Conservation (phyloP, 116 monocot species). For the Trichopus zeylanicus region DNA sequence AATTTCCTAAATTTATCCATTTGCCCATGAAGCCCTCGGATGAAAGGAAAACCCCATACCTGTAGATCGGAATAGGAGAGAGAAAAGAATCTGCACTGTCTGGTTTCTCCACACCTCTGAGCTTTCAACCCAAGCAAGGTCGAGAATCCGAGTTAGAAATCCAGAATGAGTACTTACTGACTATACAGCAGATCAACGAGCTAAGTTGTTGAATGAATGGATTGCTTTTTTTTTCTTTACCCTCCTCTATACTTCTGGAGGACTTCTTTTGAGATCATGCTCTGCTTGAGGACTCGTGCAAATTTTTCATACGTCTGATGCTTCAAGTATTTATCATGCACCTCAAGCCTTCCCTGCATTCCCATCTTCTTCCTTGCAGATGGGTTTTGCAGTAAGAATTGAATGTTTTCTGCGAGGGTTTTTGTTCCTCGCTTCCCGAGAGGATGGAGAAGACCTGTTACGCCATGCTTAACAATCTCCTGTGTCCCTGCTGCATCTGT, state of each 20-base stretch:
- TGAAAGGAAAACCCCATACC: no score
- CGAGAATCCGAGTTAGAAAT: no score
- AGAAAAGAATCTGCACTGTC: no score
- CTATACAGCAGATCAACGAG: no score
- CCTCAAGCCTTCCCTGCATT: slow-evolving; percentile 45
- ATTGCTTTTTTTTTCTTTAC: background rate
- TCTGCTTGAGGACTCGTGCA: slow-evolving; percentile 43
- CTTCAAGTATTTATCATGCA: slow-evolving; percentile 63
- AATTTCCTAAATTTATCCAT: no score
- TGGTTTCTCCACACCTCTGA: no score
- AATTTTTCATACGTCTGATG: slow-evolving; percentile 49
- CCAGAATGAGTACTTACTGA: no score
- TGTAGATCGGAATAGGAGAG: no score
- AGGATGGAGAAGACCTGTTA: slow-evolving; percentile 84
- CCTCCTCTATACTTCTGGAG: background rate
- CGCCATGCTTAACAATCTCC: slow-evolving; percentile 74
- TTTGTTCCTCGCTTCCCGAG: slow-evolving; percentile 44
- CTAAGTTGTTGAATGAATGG: no score
- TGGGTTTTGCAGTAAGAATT: slow-evolving; percentile 37
- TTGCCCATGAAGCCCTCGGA: no score
- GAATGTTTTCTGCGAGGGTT: slow-evolving; percentile 55
- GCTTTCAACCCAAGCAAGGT: no score
- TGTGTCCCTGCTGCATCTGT: slow-evolving; percentile 86
- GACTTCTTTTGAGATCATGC: slow-evolving; percentile 54
- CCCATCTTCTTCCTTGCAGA: slow-evolving; percentile 63